These are phyloP conservation scores for Penicillium desertorum DNA, from an alignment of 495 filamentous ascomycete species.

Conservation along the genomic window DNA sequence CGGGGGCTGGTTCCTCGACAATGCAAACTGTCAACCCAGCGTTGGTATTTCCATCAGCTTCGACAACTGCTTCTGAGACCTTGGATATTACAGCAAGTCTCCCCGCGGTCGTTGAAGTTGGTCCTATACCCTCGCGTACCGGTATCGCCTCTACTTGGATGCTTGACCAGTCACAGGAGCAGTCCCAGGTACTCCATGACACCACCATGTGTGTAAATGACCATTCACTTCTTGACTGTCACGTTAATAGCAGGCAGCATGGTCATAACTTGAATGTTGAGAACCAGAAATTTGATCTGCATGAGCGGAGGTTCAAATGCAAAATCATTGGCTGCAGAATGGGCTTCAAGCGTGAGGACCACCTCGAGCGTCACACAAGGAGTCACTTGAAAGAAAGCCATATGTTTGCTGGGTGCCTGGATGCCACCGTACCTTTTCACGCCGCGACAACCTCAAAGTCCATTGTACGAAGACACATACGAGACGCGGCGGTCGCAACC, in stretches of 20 bases:
- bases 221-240: neutral
- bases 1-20: neutral
- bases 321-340: conserved; percentile 40
- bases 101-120: neutral
- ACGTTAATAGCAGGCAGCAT: neutral
- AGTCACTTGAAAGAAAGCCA: conserved; percentile 58
- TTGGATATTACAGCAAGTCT: neutral
- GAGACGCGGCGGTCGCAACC: conserved; percentile 48
- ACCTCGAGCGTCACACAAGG: conserved; percentile 64
- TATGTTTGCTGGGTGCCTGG: conserved; percentile 49
- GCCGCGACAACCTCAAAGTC: conserved; percentile 50
- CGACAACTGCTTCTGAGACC: neutral
- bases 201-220: neutral
- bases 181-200: neutral
- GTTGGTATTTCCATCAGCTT: neutral
- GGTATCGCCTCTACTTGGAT: neutral
- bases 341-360: conserved; percentile 60
- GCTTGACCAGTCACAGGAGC: neutral
- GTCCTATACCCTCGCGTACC: neutral
- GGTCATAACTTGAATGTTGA: neutral
- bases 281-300: neutral
- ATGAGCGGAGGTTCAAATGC: neutral
- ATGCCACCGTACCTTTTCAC: conserved; percentile 45
- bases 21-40: neutral
- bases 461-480: conserved; percentile 52